Percentiles rank a stretch among this genome's conserved stretches.
Evolutionary conservation across 495 filamentous ascomycete genomes (phyloP).

Genomic region (Podospora conica): DNA sequence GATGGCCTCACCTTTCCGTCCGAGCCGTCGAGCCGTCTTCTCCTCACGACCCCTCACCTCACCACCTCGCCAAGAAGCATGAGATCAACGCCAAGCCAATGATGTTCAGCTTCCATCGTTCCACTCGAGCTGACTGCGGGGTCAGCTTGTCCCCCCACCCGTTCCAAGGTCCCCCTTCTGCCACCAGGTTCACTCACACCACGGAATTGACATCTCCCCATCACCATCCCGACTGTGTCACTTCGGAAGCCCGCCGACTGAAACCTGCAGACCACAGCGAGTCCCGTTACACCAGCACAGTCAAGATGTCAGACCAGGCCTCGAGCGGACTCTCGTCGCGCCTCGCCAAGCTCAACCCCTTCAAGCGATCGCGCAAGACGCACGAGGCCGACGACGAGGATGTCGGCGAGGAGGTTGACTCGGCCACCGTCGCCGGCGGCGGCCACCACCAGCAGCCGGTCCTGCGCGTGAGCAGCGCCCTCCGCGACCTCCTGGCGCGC

Average conservation of each 20-base stretch:
- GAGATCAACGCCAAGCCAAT: background rate
- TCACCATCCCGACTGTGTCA: background rate
- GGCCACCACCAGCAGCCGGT: slow-evolving; percentile 41
- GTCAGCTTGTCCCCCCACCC: background rate
- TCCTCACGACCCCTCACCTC: background rate
- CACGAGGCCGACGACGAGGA: slow-evolving; percentile 42
- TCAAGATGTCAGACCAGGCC: slow-evolving; percentile 6
- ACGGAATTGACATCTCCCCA: background rate
- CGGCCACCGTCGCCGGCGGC: slow-evolving; percentile 41
- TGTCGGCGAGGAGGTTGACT: slow-evolving; percentile 41
- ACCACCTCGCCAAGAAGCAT: background rate
- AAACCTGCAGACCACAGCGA: background rate
- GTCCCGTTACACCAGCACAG: background rate
- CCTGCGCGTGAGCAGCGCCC: slow-evolving; percentile 42
- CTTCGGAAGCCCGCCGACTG: background rate
- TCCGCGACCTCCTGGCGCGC: slow-evolving; percentile 38
- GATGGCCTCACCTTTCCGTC: background rate
- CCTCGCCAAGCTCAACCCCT: slow-evolving; percentile 19
- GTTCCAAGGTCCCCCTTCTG: background rate
- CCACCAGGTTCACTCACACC: no score
- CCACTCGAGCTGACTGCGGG: background rate
- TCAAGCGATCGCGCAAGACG: slow-evolving; percentile 8
- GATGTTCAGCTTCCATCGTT: background rate
- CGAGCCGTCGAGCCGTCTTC: background rate
- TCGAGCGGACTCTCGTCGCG: slow-evolving; percentile 1